Conservation (phyloP, 495 filamentous ascomycete species). For the Tuber melanosporum region DNA sequence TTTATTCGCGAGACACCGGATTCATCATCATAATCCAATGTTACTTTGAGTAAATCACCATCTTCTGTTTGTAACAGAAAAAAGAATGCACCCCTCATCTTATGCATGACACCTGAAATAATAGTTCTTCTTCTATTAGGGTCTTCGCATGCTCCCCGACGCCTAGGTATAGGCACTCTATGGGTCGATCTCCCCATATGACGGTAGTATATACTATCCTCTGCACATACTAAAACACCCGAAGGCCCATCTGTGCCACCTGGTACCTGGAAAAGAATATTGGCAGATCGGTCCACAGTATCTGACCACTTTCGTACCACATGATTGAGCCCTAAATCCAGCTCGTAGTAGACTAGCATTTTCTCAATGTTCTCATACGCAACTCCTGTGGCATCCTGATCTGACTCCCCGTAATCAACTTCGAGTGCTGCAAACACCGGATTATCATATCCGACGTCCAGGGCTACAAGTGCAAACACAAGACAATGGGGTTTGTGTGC, state of each 20-base stretch:
- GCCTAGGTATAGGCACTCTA: conserved; percentile 79
- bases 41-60: conserved; percentile 95
- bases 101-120: conserved; percentile 89
- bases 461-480: conserved; percentile 73
- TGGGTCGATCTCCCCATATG: conserved; percentile 88
- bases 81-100: conserved; percentile 94
- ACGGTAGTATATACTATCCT: conserved; percentile 89
- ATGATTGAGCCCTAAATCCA: conserved; percentile 93
- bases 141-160: conserved; percentile 81
- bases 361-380: conserved; percentile 79
- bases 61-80: conserved; percentile 93
- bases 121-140: conserved; percentile 82
- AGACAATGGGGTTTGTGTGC: conserved; percentile 92
- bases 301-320: conserved; percentile 95
- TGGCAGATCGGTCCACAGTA: conserved; percentile 80
- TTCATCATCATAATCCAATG: conserved; percentile 83
- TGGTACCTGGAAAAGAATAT: conserved; percentile 89
- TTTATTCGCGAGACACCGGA: conserved; percentile 71
- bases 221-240: conserved; percentile 87
- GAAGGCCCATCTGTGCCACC: conserved; percentile 90
- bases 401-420: conserved; percentile 82
- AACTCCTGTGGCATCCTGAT: conserved; percentile 82
- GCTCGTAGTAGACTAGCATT: conserved; percentile 89
- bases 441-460: conserved; percentile 96
- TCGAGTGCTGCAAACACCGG: conserved; percentile 93